Conservation (phyloP, 352 stramenopile genomes). For the Pelagophyceae sp. region DNA sequence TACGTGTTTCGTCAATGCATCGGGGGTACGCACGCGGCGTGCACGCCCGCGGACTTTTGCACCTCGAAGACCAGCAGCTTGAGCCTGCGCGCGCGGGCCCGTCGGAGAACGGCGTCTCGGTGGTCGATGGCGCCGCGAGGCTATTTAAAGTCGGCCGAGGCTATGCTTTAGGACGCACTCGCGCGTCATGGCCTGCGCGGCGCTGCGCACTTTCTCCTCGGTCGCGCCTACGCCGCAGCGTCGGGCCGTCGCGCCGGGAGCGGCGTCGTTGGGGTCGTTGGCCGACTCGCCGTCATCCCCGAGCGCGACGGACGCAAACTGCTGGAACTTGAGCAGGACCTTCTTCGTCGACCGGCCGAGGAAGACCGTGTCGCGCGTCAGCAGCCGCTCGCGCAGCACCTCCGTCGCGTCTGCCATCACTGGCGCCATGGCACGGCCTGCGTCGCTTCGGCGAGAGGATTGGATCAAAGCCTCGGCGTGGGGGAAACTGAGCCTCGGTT, state of each 20-base stretch:
- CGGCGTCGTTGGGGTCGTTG: too few relatives aligned
- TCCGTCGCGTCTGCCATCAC: not conserved
- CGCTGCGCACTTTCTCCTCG: not conserved
- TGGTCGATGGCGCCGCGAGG: too few relatives aligned
- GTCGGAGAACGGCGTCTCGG: too few relatives aligned
- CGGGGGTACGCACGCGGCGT: not conserved
- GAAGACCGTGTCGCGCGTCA: slow-evolving; percentile 16
- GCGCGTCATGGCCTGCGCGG: not conserved
- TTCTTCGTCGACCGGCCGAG: slow-evolving; percentile 5
- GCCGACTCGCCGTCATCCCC: not conserved
- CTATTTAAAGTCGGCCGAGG: too few relatives aligned
- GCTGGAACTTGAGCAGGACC: slow-evolving; percentile 2
- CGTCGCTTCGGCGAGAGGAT: not conserved
- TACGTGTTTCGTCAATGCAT: too few relatives aligned
- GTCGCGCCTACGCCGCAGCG: too few relatives aligned
- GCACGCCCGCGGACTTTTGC: not conserved
- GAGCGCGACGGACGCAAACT: not conserved
- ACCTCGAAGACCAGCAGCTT: not conserved
- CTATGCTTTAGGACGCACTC: too few relatives aligned
- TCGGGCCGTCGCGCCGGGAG: too few relatives aligned
- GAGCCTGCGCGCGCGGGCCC: too few relatives aligned
- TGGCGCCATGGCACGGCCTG: not conserved
- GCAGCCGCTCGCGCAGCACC: not conserved
- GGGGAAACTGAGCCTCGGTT: too few relatives aligned
- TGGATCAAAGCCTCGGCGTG: too few relatives aligned